A percentile compares a stretch with the other conserved stretches of the same genome.
Evolutionary conservation across 2,329 filamentous ascomycete species (phyloP).

Genomic region (Ceratocystis eucalypticola): DNA sequence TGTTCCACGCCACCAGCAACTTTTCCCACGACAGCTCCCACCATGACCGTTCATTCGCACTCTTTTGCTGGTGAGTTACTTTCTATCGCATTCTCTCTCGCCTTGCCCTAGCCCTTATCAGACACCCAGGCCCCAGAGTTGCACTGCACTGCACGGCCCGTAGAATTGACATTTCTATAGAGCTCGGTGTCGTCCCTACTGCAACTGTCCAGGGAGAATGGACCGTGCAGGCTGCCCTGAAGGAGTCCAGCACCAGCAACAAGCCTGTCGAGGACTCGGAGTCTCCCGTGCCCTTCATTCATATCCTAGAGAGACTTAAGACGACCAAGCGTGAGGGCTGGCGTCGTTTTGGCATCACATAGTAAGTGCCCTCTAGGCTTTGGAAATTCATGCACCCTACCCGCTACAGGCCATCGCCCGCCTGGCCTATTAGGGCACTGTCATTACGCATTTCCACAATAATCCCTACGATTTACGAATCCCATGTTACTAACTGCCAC

Average conservation of each 20-base stretch:
- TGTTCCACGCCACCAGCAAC: not conserved
- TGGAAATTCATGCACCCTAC: not conserved
- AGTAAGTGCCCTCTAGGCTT: conserved; percentile 28
- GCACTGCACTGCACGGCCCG: not conserved
- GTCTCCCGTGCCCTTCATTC: conserved; percentile 84
- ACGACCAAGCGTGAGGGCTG: conserved; percentile 94
- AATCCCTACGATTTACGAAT: not conserved
- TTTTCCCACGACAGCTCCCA: not conserved
- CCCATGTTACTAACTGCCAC: not conserved
- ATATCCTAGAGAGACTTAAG: conserved; percentile 86
- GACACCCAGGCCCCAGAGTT: no score
- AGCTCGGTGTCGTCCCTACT: conserved; percentile 22
- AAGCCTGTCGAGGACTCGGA: conserved; percentile 41
- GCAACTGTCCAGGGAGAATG: conserved; percentile 22
- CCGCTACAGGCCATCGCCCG: no score
- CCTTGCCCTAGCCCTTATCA: conserved; percentile 16
- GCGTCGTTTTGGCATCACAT: conserved; percentile 67
- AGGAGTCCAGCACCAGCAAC: conserved; percentile 24
- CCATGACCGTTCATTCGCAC: conserved; percentile 7
- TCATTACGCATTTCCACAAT: not conserved
- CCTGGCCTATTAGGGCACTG: conserved; percentile 1
- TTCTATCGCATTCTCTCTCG: conserved; percentile 26
- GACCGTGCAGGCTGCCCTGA: conserved; percentile 22
- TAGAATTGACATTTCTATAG: conserved; percentile 14
- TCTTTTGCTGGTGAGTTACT: conserved; percentile 15